These are phyloP conservation scores for Penicillium samsonianum DNA, from an alignment of 495 filamentous ascomycete species.

Conservation along the genomic window DNA sequence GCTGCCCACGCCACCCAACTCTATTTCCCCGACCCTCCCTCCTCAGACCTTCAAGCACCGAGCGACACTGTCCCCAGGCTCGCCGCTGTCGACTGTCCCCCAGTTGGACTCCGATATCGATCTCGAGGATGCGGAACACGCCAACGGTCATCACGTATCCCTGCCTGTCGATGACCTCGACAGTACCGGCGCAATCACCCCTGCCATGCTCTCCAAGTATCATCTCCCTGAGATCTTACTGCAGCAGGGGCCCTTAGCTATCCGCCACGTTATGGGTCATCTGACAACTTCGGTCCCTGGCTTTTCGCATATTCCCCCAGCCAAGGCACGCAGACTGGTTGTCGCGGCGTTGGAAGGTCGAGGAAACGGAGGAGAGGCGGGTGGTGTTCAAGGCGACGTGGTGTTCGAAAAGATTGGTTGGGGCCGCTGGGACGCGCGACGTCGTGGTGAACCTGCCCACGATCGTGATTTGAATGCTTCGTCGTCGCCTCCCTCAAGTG, in stretches of 20 bases:
- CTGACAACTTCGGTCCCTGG: constrained; percentile 91
- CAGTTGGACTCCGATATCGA: constrained; percentile 88
- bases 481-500: constrained; percentile 49
- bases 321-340: constrained; percentile 86
- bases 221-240: constrained; percentile 91
- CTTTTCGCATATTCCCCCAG: constrained; percentile 85
- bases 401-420: constrained; percentile 96
- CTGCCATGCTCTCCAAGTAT: constrained; percentile 82
- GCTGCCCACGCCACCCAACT: constrained; percentile 93
- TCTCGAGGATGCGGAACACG: constrained; percentile 66
- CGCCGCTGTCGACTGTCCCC: constrained; percentile 54
- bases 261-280: constrained; percentile 91
- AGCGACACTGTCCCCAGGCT: constrained; percentile 45
- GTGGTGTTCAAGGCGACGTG: constrained; percentile 69
- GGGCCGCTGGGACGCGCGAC: constrained; percentile 91
- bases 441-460: constrained; percentile 63
- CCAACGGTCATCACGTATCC: constrained; percentile 45
- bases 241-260: constrained; percentile 84
- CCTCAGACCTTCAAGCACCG: constrained; percentile 70
- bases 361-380: constrained; percentile 62
- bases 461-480: constrained; percentile 37
- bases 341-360: constrained; percentile 81
- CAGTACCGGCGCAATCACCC: constrained; percentile 78
- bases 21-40: constrained; percentile 86
- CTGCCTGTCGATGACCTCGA: constrained; percentile 54